Conservation (phyloP, 2,329 filamentous ascomycete genomes). For the Samsoniella hepiali region DNA sequence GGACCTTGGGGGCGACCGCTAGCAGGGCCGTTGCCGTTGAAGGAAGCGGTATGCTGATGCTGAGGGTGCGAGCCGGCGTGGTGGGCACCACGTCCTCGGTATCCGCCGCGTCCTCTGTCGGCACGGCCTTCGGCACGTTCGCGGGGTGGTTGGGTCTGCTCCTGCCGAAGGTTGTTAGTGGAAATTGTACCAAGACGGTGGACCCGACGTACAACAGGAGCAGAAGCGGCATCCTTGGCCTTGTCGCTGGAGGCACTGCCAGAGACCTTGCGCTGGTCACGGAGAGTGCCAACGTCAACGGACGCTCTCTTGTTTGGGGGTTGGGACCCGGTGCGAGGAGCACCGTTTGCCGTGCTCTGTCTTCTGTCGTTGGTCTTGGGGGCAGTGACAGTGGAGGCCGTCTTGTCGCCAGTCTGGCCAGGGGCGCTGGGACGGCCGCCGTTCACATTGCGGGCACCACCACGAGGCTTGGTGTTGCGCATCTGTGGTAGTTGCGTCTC, state of each 20-base stretch:
- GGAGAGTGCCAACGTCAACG: slow-evolving; percentile 38
- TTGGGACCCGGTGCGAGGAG: slow-evolving; percentile 35
- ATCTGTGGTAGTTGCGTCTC: slow-evolving; percentile 70
- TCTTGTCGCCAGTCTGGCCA: slow-evolving; percentile 38
- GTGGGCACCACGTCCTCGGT: slow-evolving; percentile 45
- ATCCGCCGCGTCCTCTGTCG: slow-evolving; percentile 43
- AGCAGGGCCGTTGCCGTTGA: slow-evolving; percentile 36
- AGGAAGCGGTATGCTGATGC: slow-evolving; percentile 32
- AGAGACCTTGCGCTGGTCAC: slow-evolving; percentile 47
- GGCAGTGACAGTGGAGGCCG: slow-evolving; percentile 30
- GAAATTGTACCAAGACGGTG: neutral
- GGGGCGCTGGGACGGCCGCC: slow-evolving; percentile 36
- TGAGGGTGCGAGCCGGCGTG: slow-evolving; percentile 36
- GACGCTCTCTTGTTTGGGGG: slow-evolving; percentile 44
- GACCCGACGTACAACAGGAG: slow-evolving; percentile 39
- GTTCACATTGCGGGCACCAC: slow-evolving; percentile 45
- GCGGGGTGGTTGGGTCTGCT: slow-evolving; percentile 28
- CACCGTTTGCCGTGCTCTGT: slow-evolving; percentile 35
- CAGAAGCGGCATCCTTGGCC: slow-evolving; percentile 38
- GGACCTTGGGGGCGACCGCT: slow-evolving; percentile 33
- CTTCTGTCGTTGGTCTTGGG: slow-evolving; percentile 33
- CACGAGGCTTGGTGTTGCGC: slow-evolving; percentile 49
- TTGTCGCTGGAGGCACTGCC: slow-evolving; percentile 36
- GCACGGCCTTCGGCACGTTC: slow-evolving; percentile 38
- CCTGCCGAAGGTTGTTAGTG: slow-evolving; percentile 22